Evolutionary conservation across 805 yeast genomes (phyloP), one percentile per base, ranked within the genome.

Genomic region (Lachancea nothofagi): DNA sequence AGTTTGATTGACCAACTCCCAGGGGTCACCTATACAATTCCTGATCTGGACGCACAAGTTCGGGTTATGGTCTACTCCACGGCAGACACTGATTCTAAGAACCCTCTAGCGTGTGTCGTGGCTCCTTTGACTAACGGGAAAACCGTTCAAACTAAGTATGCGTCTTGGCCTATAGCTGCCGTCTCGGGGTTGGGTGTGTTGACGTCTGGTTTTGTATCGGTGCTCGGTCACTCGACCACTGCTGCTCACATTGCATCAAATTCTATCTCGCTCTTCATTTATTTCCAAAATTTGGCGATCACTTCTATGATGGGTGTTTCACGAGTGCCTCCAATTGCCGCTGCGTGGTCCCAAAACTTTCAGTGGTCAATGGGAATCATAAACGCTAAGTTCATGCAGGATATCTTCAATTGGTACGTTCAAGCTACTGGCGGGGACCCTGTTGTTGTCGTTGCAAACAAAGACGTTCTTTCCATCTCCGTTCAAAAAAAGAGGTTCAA

Each of bases 171-270:
- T 7, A 83, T 93, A 50, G 97, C 96, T 3, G 89, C 87, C 17
- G 74, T 93, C 30, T 77, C 96, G 3, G 94, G 95, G 35, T 60
- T 86, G 32, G 97, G 97, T 44, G 74, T 93, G 35, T 60, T 88
- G 33, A 82, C 94, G 3, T 84, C 97, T 1, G 96, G 95, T 18
- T 74, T 87, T 41, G 78, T 87, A 25, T 85, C 96, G 0, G 78
- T 88, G 29, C 71, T 83, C 48, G 97, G 97, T 8, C 93, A 89
- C 59, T 80, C 93, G 14, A 78, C 80, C 45, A 90, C 97, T 1
- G 95, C 98, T 2, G 89, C 96, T 3, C 97, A 93, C 59, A 88
- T 93, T 56, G 96, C 97, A n/a, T 83, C 96, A 14, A 93, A 93
- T 66, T 82, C 96, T 13, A 81, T 90, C 57, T 85, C 97, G 1